A percentile compares a stretch with the other conserved stretches of the same genome.
phyloP scores from a whole-genome alignment of 805 yeast genomes.

The Sugiyamaella valdiviana region DNA sequence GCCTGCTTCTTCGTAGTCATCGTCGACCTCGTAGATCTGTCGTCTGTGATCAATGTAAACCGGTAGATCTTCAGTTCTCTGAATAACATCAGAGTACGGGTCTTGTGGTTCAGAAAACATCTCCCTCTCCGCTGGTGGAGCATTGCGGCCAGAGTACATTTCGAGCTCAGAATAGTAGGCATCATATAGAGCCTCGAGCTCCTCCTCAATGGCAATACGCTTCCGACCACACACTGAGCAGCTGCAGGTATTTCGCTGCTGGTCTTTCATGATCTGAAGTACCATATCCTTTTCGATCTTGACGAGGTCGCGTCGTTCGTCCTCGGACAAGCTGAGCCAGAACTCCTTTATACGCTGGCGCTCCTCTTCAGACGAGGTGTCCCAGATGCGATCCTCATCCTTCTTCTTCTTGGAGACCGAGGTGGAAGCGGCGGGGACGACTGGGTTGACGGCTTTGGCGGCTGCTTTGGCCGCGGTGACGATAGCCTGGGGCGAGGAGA shows the following conservation, averaged over 20 bases:
- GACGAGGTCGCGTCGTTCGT: constrained; percentile 54
- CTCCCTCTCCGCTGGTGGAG: too few species aligned
- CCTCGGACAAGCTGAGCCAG: constrained; percentile 63
- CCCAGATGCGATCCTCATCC: constrained; percentile 34
- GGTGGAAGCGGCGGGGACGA: background rate
- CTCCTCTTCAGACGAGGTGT: constrained; percentile 45
- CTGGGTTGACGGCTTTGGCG: constrained; percentile 7
- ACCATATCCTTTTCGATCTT: constrained; percentile 65
- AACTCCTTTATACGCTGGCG: constrained; percentile 45
- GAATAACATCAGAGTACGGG: too few species aligned
- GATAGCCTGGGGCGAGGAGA: constrained; percentile 25
- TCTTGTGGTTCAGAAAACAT: too few species aligned
- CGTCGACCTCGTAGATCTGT: constrained; percentile 4
- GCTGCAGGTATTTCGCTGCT: constrained; percentile 53
- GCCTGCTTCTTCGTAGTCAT: constrained; percentile 5
- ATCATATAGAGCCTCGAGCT: constrained; percentile 66
- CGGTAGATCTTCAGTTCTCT: too few species aligned
- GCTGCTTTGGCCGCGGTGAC: constrained; percentile 22
- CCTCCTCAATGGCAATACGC: constrained; percentile 64
- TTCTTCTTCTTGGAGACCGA: constrained; percentile 10
- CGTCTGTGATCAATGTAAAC: background rate
- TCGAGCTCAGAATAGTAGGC: constrained; percentile 53
- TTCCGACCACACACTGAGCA: constrained; percentile 77
- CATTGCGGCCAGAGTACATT: constrained; percentile 6
- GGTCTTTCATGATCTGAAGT: constrained; percentile 54